A percentile compares a stretch with the other conserved stretches of the same genome.
Conservation (phyloP, 2,329 filamentous ascomycete species). For the Gnomoniopsis smithogilvyi region DNA sequence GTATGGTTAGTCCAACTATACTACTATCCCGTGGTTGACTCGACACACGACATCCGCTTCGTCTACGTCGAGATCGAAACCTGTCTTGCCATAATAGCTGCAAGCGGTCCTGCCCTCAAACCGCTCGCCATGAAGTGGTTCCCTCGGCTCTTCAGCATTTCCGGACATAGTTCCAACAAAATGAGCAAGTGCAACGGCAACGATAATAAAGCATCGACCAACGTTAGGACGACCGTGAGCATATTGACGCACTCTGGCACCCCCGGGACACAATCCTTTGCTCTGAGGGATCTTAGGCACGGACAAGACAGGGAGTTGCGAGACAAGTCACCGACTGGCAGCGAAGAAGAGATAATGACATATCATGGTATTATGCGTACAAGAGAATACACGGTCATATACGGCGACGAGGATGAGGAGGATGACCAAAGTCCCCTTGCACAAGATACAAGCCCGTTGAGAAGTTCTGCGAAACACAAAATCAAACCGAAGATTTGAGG, state of each 20-base stretch:
- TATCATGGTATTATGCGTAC: conserved; percentile 31
- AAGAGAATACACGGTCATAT: background rate
- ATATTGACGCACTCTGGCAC: background rate
- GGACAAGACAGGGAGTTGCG: conserved; percentile 17
- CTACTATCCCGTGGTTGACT: conserved; percentile 16
- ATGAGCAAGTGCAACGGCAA: background rate
- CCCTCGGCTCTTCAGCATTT: conserved; percentile 18
- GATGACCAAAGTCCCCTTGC: no score
- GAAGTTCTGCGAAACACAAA: no score
- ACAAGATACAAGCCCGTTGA: no score
- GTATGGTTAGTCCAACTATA: conserved; percentile 24
- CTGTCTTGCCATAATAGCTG: conserved; percentile 39
- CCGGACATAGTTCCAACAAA: background rate
- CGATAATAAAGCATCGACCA: background rate
- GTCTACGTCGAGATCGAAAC: conserved; percentile 36
- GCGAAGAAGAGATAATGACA: conserved; percentile 34
- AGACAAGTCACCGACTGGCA: conserved; percentile 28
- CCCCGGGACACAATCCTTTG: background rate
- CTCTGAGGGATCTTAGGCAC: background rate
- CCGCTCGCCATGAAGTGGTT: conserved; percentile 35
- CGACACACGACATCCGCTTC: conserved; percentile 32
- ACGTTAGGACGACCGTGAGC: background rate
- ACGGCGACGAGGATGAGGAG: background rate
- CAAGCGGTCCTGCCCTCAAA: conserved; percentile 37
- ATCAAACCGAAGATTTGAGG: no score